Conservation (phyloP, 257 asterid species). For the Fraxinus anomala region DNA sequence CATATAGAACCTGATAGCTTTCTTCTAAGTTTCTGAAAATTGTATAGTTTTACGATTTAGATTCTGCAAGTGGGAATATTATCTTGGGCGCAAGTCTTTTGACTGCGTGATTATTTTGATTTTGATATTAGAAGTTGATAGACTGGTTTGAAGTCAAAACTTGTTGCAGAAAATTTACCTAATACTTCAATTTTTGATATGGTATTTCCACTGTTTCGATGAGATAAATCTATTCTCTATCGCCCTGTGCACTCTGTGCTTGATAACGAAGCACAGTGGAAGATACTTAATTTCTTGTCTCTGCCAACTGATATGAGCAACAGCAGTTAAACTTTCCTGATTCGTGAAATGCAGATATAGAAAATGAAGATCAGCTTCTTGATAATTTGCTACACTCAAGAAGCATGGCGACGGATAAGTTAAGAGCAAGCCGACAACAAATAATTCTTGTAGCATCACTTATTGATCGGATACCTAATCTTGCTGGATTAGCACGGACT, state of each 20-base stretch:
- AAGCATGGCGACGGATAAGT: constrained; percentile 60
- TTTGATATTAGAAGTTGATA: background rate
- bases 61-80: background rate
- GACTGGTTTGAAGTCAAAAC: background rate
- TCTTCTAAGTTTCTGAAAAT: background rate
- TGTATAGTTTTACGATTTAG: background rate
- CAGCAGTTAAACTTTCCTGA: constrained; percentile 22
- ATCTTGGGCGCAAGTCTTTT: background rate
- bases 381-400: constrained; percentile 67
- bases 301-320: constrained; percentile 5
- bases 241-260: background rate
- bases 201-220: background rate
- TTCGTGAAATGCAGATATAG: constrained; percentile 55
- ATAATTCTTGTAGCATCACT: constrained; percentile 79
- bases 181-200: background rate
- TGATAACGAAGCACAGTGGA: background rate
- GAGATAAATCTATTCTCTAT: background rate
- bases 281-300: constrained; percentile 6
- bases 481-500: constrained; percentile 94
- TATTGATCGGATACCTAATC: constrained; percentile 94
- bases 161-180: background rate
- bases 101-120: background rate
- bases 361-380: constrained; percentile 74
- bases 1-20: background rate
- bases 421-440: constrained; percentile 67